Evolutionary conservation across 2,329 filamentous ascomycete species (phyloP).

Genomic region (Pochonia chlamydosporia): DNA sequence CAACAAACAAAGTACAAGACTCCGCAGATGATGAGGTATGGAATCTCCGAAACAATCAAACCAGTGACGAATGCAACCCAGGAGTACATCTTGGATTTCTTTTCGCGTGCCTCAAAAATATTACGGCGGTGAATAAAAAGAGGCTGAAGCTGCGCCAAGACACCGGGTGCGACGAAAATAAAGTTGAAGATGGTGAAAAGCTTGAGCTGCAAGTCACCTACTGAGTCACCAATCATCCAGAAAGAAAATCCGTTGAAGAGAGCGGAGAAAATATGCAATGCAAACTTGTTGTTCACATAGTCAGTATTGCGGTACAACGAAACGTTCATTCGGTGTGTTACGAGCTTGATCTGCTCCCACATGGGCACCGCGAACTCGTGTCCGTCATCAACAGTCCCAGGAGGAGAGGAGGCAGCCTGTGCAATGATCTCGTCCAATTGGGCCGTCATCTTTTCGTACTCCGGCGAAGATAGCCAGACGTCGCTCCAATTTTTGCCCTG

Average conservation of each 20-base stretch:
- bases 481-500: constrained; percentile 57
- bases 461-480: constrained; percentile 61
- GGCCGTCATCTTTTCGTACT: constrained; percentile 47
- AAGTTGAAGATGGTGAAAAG: constrained; percentile 59
- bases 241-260: constrained; percentile 59
- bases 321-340: constrained; percentile 56
- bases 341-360: constrained; percentile 55
- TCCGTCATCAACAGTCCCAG: constrained; percentile 40
- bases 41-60: constrained; percentile 41
- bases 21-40: constrained; percentile 37
- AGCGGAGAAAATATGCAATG: constrained; percentile 46
- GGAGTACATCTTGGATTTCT: constrained; percentile 55
- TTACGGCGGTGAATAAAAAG: constrained; percentile 51
- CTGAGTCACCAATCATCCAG: constrained; percentile 49
- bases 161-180: constrained; percentile 54
- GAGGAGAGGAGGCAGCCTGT: constrained; percentile 42
- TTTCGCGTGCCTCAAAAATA: constrained; percentile 53
- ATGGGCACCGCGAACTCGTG: constrained; percentile 69
- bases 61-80: constrained; percentile 55
- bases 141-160: constrained; percentile 53
- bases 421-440: constrained; percentile 60
- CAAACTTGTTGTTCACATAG: constrained; percentile 60
- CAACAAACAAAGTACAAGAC: constrained; percentile 47
- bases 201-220: constrained; percentile 46
- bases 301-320: constrained; percentile 61